Conservation (phyloP, 2,329 filamentous ascomycete species). For the Torrubiella hemipterigena region DNA sequence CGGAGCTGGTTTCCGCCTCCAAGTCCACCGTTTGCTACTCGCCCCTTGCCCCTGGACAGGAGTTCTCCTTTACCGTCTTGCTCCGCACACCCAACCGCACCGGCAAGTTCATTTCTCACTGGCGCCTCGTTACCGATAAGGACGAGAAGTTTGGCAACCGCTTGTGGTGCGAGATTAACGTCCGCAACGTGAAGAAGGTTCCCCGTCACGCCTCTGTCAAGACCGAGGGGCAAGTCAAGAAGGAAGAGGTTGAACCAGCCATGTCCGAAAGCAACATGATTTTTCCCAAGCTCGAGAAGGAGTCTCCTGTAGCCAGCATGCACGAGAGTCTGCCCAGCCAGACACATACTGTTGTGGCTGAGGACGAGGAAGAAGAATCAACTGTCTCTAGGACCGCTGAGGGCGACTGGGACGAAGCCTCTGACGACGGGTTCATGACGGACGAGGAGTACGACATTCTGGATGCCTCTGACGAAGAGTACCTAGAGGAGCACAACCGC, state of each 20-base stretch:
- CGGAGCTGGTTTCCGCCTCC: slow-evolving; percentile 64
- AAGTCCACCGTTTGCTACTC: slow-evolving; percentile 69
- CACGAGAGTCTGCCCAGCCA: slow-evolving; percentile 43
- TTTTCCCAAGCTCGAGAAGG: slow-evolving; percentile 92
- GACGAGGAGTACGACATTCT: slow-evolving; percentile 98
- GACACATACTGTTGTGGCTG: slow-evolving; percentile 38
- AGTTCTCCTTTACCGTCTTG: slow-evolving; percentile 68
- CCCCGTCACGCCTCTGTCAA: slow-evolving; percentile 14
- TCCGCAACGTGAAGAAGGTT: slow-evolving; percentile 33
- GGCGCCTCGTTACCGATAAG: slow-evolving; percentile 76
- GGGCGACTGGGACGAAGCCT: slow-evolving; percentile 50
- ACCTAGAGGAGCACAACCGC: slow-evolving; percentile 42
- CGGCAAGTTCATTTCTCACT: slow-evolving; percentile 86
- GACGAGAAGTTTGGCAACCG: slow-evolving; percentile 83
- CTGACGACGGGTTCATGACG: slow-evolving; percentile 72
- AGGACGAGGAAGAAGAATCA: slow-evolving; percentile 30
- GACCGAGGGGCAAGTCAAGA: slow-evolving; percentile 13
- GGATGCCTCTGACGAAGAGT: slow-evolving; percentile 88
- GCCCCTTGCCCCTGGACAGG: slow-evolving; percentile 60
- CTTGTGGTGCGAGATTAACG: slow-evolving; percentile 85
- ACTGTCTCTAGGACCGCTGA: no score
- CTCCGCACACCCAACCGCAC: slow-evolving; percentile 68
- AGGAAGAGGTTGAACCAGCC: slow-evolving; percentile 13
- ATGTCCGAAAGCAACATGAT: slow-evolving; percentile 61
- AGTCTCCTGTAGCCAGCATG: slow-evolving; percentile 74